Conservation (phyloP, 75 land plant species). For the Ceratopteris richardii region DNA sequence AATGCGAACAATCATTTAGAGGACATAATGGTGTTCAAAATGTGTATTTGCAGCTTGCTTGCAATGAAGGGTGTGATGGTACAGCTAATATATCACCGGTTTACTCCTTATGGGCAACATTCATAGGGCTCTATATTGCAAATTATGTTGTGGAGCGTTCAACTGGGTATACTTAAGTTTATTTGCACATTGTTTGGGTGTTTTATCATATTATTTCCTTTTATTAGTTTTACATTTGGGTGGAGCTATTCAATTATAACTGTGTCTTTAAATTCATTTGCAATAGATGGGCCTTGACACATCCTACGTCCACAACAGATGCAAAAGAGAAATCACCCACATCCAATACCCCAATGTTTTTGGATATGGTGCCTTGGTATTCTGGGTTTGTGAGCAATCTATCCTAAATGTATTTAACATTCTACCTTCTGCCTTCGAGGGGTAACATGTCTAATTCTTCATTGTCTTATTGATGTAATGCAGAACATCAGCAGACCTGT, state of each 20-base stretch:
- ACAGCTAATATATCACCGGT: constrained; percentile 88
- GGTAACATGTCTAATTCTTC: no score
- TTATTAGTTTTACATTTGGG: no score
- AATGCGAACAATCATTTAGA: no score
- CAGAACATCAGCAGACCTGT: constrained; percentile 98
- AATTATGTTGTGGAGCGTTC: constrained; percentile 95
- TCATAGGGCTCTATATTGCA: constrained; percentile 95
- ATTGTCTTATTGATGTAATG: no score
- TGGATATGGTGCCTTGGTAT: constrained; percentile 99
- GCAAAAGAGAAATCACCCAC: constrained; percentile 46
- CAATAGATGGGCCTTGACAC: constrained; percentile 93
- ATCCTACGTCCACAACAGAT: constrained; percentile 61
- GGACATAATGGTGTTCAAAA: not conserved
- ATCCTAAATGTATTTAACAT: not conserved
- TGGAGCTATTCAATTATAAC: no score
- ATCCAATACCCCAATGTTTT: constrained; percentile 73
- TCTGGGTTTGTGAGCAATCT: constrained; percentile 60
- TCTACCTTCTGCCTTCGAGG: not conserved
- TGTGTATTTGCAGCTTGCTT: constrained; percentile 46
- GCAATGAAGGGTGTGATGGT: constrained; percentile 64
- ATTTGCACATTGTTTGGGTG: not conserved
- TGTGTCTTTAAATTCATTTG: no score
- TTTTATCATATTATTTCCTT: not conserved
- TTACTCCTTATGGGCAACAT: constrained; percentile 96
- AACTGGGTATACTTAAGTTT: constrained; percentile 52